Conservation (phyloP, 305 asterid species). For the Lippia alba region DNA sequence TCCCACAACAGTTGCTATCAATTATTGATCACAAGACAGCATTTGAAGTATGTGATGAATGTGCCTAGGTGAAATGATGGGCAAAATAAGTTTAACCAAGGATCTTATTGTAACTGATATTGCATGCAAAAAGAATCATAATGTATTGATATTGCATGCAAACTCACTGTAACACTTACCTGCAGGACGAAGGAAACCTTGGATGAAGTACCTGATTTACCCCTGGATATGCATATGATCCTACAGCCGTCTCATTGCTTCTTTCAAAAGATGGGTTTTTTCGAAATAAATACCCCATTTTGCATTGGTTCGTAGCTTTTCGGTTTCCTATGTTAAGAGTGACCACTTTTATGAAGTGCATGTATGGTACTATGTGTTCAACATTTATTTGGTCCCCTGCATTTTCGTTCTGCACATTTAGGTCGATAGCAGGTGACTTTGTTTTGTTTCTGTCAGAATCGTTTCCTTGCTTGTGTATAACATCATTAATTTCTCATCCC, state of each 20-base stretch:
- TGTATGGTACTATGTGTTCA: slow-evolving; percentile 5
- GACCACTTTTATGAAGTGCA: slow-evolving; percentile 28
- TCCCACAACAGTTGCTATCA: too few relatives aligned
- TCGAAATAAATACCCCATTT: slow-evolving; percentile 14
- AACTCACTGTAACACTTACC: slow-evolving; percentile 31
- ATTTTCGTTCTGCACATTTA: slow-evolving; percentile 18
- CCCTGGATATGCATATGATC: slow-evolving; percentile 30
- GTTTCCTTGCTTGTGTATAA: too few relatives aligned
- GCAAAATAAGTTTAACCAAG: too few relatives aligned
- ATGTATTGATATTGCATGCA: slow-evolving; percentile 12
- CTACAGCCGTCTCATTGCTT: slow-evolving; percentile 16
- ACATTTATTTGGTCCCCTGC: background rate
- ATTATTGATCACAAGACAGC: too few relatives aligned
- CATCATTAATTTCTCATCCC: too few relatives aligned
- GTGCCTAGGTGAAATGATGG: too few relatives aligned
- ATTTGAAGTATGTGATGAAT: too few relatives aligned
- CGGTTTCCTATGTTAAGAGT: slow-evolving; percentile 24
- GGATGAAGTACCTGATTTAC: slow-evolving; percentile 32
- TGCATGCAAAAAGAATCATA: background rate
- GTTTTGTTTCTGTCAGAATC: background rate
- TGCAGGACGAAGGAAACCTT: slow-evolving; percentile 44
- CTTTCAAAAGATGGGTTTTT: slow-evolving; percentile 28
- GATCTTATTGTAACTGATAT: too few relatives aligned
- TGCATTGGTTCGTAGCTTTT: slow-evolving; percentile 8
- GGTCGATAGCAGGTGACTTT: background rate